phyloP scores from a whole-genome alignment of 352 stramenopile genomes.

The Phytophthora aleatoria region DNA sequence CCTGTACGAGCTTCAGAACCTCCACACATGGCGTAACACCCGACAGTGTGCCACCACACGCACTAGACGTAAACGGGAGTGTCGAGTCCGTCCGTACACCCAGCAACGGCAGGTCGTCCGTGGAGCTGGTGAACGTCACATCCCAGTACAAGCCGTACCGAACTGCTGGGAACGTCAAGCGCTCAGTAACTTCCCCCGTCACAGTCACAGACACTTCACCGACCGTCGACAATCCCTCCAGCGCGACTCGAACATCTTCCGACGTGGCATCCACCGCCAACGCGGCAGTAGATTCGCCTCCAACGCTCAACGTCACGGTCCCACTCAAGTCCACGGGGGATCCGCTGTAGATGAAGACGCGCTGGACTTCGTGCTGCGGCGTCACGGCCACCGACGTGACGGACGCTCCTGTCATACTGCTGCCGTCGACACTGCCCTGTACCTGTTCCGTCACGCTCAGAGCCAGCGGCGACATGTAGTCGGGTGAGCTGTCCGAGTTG shows the following conservation, averaged over 20 bases:
- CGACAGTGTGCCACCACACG: constrained; percentile 63
- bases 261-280: constrained; percentile 52
- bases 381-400: constrained; percentile 36
- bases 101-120: constrained; percentile 50
- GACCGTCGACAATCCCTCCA: constrained; percentile 75
- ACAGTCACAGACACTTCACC: constrained; percentile 53
- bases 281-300: constrained; percentile 55
- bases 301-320: constrained; percentile 61
- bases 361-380: constrained; percentile 58
- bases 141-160: constrained; percentile 72
- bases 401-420: constrained; percentile 17
- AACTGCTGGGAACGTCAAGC: constrained; percentile 36
- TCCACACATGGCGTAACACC: constrained; percentile 63
- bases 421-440: constrained; percentile 42
- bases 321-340: constrained; percentile 69
- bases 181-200: constrained; percentile 27
- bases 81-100: constrained; percentile 41
- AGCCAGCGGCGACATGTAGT: constrained; percentile 33
- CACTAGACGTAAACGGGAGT: constrained; percentile 38
- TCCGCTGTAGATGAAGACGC: constrained; percentile 68
- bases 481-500: constrained; percentile 21
- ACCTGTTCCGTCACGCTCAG: constrained; percentile 45
- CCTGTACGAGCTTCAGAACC: constrained; percentile 34
- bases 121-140: constrained; percentile 55
- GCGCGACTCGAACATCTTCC: constrained; percentile 47